Evolutionary conservation across 495 filamentous ascomycete genomes (phyloP).

Genomic region (Penicillium dipodomyicola): DNA sequence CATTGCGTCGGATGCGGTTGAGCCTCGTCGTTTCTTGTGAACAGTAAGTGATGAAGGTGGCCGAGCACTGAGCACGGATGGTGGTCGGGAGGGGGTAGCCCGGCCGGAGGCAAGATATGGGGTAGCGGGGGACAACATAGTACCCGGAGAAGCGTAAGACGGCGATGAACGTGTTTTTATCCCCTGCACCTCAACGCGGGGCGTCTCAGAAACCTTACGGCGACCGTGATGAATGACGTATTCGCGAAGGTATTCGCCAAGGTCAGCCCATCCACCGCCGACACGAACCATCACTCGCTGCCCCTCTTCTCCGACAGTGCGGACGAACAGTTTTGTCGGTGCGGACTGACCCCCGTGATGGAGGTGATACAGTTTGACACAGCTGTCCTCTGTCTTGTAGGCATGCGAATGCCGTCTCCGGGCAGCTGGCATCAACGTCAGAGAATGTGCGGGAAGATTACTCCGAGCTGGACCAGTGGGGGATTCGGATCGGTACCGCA

Average conservation of each 20-base stretch:
- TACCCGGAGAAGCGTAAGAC: constrained; percentile 31
- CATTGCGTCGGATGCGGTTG: constrained; percentile 38
- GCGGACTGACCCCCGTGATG: constrained; percentile 76
- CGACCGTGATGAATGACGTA: constrained; percentile 85
- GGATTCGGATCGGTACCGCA: constrained; percentile 36
- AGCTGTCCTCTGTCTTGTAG: constrained; percentile 46
- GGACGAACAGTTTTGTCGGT: constrained; percentile 90
- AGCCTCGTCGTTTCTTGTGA: constrained; percentile 40
- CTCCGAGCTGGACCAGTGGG: constrained; percentile 39
- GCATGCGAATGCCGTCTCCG: constrained; percentile 37
- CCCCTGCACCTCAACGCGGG: constrained; percentile 45
- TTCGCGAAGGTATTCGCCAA: constrained; percentile 91
- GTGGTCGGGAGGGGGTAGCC: constrained; percentile 35
- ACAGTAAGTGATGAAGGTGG: constrained; percentile 42
- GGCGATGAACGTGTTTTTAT: constrained; percentile 37
- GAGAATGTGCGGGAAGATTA: constrained; percentile 61
- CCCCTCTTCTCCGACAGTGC: constrained; percentile 83
- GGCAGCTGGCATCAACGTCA: constrained; percentile 64
- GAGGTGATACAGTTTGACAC: constrained; percentile 89
- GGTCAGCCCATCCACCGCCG: constrained; percentile 93
- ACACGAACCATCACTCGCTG: constrained; percentile 97
- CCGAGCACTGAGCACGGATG: constrained; percentile 38
- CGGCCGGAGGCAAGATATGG: constrained; percentile 26
- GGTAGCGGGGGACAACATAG: constrained; percentile 21
- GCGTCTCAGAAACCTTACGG: constrained; percentile 42